Evolutionary conservation across 1,284 basidiomycete genomes (phyloP).

Genomic region (Cystobasidium slooffiae): DNA sequence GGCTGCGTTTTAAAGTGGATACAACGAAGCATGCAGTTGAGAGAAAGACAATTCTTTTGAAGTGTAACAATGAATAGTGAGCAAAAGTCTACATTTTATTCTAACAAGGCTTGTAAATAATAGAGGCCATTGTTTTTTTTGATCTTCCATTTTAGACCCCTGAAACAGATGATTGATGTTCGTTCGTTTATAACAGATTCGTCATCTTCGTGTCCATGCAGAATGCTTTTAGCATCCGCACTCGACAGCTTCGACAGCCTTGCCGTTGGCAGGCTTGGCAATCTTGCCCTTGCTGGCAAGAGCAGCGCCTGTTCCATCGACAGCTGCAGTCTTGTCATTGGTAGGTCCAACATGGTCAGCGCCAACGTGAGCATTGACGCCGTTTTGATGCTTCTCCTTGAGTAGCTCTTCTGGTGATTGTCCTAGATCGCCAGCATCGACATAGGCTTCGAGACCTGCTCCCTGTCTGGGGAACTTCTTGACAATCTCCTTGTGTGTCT

Average conservation of each 20-base stretch:
- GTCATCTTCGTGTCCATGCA: background rate
- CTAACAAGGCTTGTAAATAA: background rate
- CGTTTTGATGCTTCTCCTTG: conserved; percentile 50
- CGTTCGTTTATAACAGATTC: too few relatives aligned
- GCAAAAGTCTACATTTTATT: background rate
- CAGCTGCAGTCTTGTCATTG: conserved; percentile 38
- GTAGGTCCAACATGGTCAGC: conserved; percentile 23
- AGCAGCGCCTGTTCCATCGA: conserved; percentile 23
- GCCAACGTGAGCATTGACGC: conserved; percentile 45
- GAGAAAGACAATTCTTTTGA: too few relatives aligned
- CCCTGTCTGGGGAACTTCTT: conserved; percentile 53
- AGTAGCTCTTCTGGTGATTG: conserved; percentile 54
- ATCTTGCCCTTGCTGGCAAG: conserved; percentile 22
- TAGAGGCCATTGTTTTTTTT: background rate
- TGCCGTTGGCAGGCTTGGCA: conserved; percentile 36
- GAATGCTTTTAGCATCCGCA: conserved; percentile 9
- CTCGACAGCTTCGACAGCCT: conserved; percentile 18
- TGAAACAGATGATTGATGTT: background rate
- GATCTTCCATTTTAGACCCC: background rate
- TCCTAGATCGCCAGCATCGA: conserved; percentile 60
- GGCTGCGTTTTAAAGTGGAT: too few relatives aligned
- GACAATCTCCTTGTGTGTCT: conserved; percentile 56
- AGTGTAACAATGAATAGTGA: too few relatives aligned
- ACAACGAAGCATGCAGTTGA: too few relatives aligned
- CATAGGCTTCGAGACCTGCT: conserved; percentile 59